Evolutionary conservation across 208 protist genomes (phyloP), one percentile per base, ranked within the genome.

Genomic region (Trypanosoma theileri): DNA sequence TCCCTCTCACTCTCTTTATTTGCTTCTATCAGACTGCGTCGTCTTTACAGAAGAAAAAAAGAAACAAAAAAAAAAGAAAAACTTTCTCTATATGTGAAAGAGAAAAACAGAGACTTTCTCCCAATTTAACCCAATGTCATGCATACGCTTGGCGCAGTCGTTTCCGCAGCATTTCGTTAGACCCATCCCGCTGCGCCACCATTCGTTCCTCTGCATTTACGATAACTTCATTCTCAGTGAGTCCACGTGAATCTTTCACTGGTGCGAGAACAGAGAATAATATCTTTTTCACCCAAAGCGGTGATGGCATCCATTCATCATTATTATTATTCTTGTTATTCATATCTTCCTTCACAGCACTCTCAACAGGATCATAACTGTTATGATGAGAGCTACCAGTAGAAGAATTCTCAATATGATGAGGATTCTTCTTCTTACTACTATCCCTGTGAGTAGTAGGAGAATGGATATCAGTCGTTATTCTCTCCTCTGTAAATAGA

Each of bases 221-320:
- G 14, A 46, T 10, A 7, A 28, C 31, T 45, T 61, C 65, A 21
- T 22, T 16, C 21, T 40, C 45, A 31, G 17, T 45, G 31, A 70
- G 41, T 9, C 24, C 4, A 57, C 22, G 41, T 35, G 17, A 22
- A 1, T 56, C 31, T 48, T 24, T 31, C n/a, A 26, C 16, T 16
- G 61, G 50, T 48, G 61, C 9, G 41, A 66, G 46, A n/a, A 66
- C 24, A 26, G 61, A 66, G 0, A 66, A 35, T n/a, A 66, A 40
- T 3, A 58, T 22, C 26, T 65, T 0, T 24, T 65, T 48, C 45
- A 53, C 21, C 59, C 59, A 65, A 1, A 48, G 17, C 19, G 16
- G 16, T 40, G 22, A 19, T 16, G n/a, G 8, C 19, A 22, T 17
- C n/a, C 46, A n/a, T 28, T 19, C 13, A 22, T 40, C 22, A 44